Base-by-base conservation (phyloP, 306 rosid species). In the Pyrus communis region DNA sequence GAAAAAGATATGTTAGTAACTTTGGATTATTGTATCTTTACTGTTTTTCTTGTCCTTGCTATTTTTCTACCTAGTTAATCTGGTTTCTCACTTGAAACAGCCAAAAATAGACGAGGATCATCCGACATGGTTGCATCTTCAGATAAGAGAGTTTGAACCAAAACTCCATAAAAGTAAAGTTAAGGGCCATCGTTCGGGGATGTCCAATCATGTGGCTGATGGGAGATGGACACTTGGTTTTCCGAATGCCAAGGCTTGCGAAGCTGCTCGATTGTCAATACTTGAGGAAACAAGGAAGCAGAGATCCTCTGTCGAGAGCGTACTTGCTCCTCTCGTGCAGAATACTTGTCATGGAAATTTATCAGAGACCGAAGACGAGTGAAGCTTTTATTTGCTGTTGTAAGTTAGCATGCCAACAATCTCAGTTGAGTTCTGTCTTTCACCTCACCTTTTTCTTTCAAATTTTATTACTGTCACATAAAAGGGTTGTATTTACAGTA, bases 221-320 rank as follows among this genome's bases (percentile, higher is more conserved):
- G 97, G 97, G 78, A 86, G 81, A 89, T 93, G 97, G 96, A 87
- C 90, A 28, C 92, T 93, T 42, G 97, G 94, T 67, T 93, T 93
- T 78, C 79, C 88, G 52, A 77, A 82, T 71, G 86, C 82, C 31
- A 74, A 84, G 77, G 92, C 88, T 78, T 90, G 97, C 33, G 88
- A 89, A 79, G 86, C 84, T 71, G 96, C 96, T 75, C 83, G 75
- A 64, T 71, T 73, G 45, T 70, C 75, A 19, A 87, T 93, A 80
- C 81, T 85, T 11, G 87, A 81, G 75, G 90, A 93, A 82, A 91
- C 81, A 63, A 17, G 80, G 76, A 90, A 93, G 78, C 92, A 83
- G 84, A 90, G 91, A 84, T 89, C 94, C 66, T 85, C 84, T 14
- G 88, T 85, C 31, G 84, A 87, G 84, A 82, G 75, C 78, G 62